A percentile compares a stretch with the other conserved stretches of the same genome.
phyloP scores from a whole-genome alignment of 305 asterid genomes.

The Fraxinus dipetala region DNA sequence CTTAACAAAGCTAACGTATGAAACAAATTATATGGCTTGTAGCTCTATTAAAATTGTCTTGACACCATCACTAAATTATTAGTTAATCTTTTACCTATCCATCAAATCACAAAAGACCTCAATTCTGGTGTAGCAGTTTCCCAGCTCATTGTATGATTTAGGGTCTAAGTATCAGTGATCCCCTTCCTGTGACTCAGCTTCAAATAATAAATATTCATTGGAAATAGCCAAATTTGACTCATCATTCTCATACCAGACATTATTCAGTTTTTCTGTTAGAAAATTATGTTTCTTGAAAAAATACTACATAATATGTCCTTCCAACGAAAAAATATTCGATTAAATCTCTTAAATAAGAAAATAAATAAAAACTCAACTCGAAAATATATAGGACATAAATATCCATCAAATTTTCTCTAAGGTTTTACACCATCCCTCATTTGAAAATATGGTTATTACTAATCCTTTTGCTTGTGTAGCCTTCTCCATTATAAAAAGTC shows the following conservation, averaged over 20 bases:
- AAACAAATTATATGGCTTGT: too few species aligned
- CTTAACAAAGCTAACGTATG: too few species aligned
- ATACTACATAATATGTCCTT: neutral
- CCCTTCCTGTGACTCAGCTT: neutral
- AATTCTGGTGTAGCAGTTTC: neutral
- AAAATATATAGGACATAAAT: neutral
- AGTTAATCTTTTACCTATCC: neutral
- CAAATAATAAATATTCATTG: neutral
- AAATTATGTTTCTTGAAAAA: neutral
- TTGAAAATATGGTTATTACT: constrained; percentile 4
- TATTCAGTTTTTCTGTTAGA: neutral
- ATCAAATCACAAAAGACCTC: neutral
- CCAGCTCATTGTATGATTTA: neutral
- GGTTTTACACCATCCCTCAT: constrained; percentile 4
- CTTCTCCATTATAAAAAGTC: constrained; percentile 5
- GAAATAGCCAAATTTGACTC: neutral
- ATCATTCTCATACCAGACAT: neutral
- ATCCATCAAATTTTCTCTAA: neutral
- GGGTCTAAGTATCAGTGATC: neutral
- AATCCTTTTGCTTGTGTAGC: constrained; percentile 9
- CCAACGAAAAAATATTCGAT: neutral
- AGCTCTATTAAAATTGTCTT: neutral
- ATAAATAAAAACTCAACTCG: neutral
- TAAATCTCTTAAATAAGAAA: neutral
- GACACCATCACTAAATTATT: neutral